phyloP scores from a whole-genome alignment of 139 green algal genomes.

The Nannochloris sp. region DNA sequence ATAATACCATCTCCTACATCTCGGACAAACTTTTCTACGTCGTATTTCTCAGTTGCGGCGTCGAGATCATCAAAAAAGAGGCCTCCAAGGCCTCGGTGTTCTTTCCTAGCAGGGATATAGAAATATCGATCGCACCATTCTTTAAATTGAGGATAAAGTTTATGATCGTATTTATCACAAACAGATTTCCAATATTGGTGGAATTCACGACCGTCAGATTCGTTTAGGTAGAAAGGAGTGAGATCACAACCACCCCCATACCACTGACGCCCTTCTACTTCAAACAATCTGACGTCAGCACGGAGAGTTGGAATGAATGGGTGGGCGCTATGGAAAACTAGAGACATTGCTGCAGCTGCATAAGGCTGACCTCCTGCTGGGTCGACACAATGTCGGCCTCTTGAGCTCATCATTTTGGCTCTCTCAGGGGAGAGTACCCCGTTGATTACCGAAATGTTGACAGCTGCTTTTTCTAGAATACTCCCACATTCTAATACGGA shows the following conservation, averaged over 20 bases:
- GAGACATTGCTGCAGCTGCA: slow-evolving; percentile 78
- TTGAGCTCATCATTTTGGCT: slow-evolving; percentile 58
- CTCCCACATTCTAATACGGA: slow-evolving; percentile 82
- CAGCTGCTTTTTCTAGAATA: slow-evolving; percentile 88
- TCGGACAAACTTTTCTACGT: slow-evolving; percentile 50
- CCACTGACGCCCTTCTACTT: slow-evolving; percentile 70
- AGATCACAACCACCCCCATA: slow-evolving; percentile 94
- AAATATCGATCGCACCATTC: slow-evolving; percentile 96
- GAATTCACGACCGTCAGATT: slow-evolving; percentile 70
- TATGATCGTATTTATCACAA: slow-evolving; percentile 60
- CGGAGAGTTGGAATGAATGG: slow-evolving; percentile 90
- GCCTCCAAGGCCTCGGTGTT: slow-evolving; percentile 91
- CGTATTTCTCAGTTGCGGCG: slow-evolving; percentile 17
- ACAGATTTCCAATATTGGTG: slow-evolving; percentile 72
- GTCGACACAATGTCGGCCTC: slow-evolving; percentile 58
- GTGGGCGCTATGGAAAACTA: slow-evolving; percentile 87
- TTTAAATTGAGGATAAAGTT: slow-evolving; percentile 82
- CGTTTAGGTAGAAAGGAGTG: slow-evolving; percentile 83
- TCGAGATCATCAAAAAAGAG: slow-evolving; percentile 96
- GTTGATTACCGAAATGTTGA: slow-evolving; percentile 69
- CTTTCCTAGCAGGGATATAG: slow-evolving; percentile 84
- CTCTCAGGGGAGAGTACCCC: slow-evolving; percentile 59
- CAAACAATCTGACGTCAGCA: slow-evolving; percentile 88
- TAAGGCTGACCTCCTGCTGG: slow-evolving; percentile 70
- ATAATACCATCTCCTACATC: slow-evolving; percentile 63